Conservation (phyloP, 1,139 yeast species). For the Suhomyces yuchorum region DNA sequence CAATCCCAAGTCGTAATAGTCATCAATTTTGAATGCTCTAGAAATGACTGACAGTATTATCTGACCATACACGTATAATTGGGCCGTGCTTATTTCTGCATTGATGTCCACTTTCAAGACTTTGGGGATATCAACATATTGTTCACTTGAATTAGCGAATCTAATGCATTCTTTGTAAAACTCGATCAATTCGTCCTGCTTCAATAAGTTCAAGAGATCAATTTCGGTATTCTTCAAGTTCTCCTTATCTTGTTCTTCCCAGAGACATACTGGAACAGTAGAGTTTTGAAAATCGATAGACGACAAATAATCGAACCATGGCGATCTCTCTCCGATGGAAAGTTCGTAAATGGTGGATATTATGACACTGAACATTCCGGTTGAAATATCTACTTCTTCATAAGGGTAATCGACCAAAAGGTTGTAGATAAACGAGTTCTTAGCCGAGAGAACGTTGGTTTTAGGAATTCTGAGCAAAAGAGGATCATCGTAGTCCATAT, state of each 20-base stretch:
- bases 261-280: constrained; percentile 63
- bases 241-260: constrained; percentile 55
- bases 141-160: constrained; percentile 44
- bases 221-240: constrained; percentile 67
- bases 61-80: constrained; percentile 50
- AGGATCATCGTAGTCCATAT: constrained; percentile 37
- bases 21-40: constrained; percentile 79
- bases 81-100: constrained; percentile 8
- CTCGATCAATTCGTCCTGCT: constrained; percentile 55
- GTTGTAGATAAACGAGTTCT: constrained; percentile 68
- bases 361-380: constrained; percentile 60
- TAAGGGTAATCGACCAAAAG: constrained; percentile 57
- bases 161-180: constrained; percentile 54
- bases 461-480: constrained; percentile 53
- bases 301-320: constrained; percentile 71
- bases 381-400: constrained; percentile 33
- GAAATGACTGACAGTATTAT: constrained; percentile 65
- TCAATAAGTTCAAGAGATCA: constrained; percentile 63
- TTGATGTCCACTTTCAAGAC: constrained; percentile 26
- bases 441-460: constrained; percentile 53
- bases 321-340: constrained; percentile 53
- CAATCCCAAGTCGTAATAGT: constrained; percentile 68
- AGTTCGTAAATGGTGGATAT: constrained; percentile 74
- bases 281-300: constrained; percentile 47
- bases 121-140: constrained; percentile 40